These are phyloP conservation scores for Phytophthora agathidicida DNA, from an alignment of 352 stramenopile genomes.

Conservation along the genomic window DNA sequence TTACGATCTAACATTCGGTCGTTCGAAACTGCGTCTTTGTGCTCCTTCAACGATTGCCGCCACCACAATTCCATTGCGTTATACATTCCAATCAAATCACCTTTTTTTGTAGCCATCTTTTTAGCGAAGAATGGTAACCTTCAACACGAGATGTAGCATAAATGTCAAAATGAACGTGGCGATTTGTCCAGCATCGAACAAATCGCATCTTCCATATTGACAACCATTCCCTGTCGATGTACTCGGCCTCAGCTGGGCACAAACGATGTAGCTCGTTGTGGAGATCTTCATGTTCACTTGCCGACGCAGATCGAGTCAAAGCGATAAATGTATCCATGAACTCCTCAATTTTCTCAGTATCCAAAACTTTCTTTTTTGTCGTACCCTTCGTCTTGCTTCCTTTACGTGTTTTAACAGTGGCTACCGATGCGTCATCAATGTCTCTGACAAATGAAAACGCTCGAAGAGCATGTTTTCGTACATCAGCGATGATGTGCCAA, in stretches of 20 bases:
- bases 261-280: background rate
- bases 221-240: background rate
- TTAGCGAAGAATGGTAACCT: background rate
- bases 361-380: background rate
- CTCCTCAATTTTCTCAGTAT: background rate
- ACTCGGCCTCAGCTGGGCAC: background rate
- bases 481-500: background rate
- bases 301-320: background rate
- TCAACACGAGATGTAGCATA: background rate
- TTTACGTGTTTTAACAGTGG: no score
- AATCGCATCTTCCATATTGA: background rate
- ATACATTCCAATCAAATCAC: background rate
- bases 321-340: background rate
- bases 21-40: background rate
- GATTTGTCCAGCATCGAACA: background rate
- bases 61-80: background rate
- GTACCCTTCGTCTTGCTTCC: no score
- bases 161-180: background rate
- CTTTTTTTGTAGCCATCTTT: background rate
- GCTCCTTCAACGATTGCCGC: background rate
- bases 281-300: background rate
- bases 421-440: no score
- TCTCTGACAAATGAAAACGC: background rate
- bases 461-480: background rate
- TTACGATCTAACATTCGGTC: background rate